Evolutionary conservation across 345 rosid species (phyloP), one percentile per base, ranked within the genome.

Genomic region (Populus euphratica): DNA sequence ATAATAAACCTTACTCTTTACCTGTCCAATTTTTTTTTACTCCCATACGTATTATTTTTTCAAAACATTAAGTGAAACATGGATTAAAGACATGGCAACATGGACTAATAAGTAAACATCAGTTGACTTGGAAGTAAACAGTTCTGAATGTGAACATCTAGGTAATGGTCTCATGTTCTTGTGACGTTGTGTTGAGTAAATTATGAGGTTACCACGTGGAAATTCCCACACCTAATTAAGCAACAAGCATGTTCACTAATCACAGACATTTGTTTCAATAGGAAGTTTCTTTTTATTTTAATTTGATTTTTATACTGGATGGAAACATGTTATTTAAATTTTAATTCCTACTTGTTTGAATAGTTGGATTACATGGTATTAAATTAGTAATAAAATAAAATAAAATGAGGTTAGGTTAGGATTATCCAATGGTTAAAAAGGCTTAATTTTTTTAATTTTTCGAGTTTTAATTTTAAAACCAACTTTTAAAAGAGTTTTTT

Each of bases 11-110:
- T 29, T 44, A 64, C 63, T 68, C 44, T 59, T 59, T 79, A 72
- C 74, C 83, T 79, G 59, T n/a, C 29, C 35, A 33, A 35, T 56
- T 31, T 0, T 0, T 73, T 73, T 75, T 86, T 75, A 81, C 80
- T 77, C 77, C 49, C 52, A 29, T 17, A 14, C 10, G 11, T 25
- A 31, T 35, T 54, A 23, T 4, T 49, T 33, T 44, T 2, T 20
- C 21, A 6, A 11, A 39, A 33, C 41, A 5, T 13, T 21, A 7
- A 4, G 13, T 29, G 70, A 14, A 16, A 43, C 49, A 25, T 41
- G 10, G 14, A 17, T 11, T 18, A 49, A 5, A 21, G 54, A 61
- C 44, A 16, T 41, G 3, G 8, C 27, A 39, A 36, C 49, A 5
- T 21, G 36, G 73, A 44, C 64, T 23, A 0, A 21, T 17, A 29